Base-by-base conservation (phyloP, 345 rosid genomes). In the Citrus trifoliata region DNA sequence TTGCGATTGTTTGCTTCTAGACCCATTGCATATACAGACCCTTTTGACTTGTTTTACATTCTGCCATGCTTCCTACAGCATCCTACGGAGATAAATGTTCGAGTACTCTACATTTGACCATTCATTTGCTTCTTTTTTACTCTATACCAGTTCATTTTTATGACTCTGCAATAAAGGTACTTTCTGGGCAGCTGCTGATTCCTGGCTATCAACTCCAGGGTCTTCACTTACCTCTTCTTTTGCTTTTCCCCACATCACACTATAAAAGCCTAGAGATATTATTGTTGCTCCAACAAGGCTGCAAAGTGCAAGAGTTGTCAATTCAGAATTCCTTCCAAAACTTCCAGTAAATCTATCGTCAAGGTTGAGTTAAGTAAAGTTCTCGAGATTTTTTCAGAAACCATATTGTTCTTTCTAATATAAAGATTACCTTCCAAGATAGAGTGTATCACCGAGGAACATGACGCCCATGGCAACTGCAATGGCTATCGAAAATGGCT, bases 181-280 rank as follows among this genome's bases (percentile, higher is more conserved):
- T 82, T 89, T 79, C 30, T 13, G 61, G 24, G 59, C 61, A 3
- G 46, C 22, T 42, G 38, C 28, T 42, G 78, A 63, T 30, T 75
- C 78, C 78, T 46, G 61, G 59, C 40, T 79, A 61, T 71, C 70
- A 73, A 35, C 77, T 9, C 55, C 82, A 64, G 4, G 76, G 18
- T 86, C 97, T 68, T 88, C 94, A 38, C 46, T 82, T 70, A 86
- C 71, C 33, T 85, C 92, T 80, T 95, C 95, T 76, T 89, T 92
- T 8, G 88, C 82, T 83, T 95, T 93, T 13, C 98, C 98, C 98
- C 98, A 95, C 89, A 95, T 90, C 22, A 93, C 94, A 1, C 89
- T 90, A 66, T 93, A 93, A 76, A 95, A 95, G 56, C 98, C 98
- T 0, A 89, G 51, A 2, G 98, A 87, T 81, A 95, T 92, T 27